Evolutionary conservation across 1,139 yeast genomes (phyloP), one percentile per base, ranked within the genome.

Genomic region (Magnusiomyces ingens): DNA sequence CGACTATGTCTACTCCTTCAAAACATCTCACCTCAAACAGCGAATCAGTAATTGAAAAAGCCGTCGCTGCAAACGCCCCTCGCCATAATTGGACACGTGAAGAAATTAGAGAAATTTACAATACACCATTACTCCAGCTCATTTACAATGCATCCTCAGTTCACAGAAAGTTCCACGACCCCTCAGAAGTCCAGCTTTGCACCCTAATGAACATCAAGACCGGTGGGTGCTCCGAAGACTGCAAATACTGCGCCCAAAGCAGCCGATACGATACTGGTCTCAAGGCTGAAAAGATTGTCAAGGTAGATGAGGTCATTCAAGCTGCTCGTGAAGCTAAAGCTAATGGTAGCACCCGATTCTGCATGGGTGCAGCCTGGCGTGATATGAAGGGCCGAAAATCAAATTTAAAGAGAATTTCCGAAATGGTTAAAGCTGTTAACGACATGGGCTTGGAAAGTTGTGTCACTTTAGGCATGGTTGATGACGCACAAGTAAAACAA

Each of bases 291-390:
- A 81, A 81, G 63, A 70, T 85, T 69, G 75, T 84, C 21, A 71
- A 74, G 26, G 66, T 84, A 13, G 90, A 84, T 2, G 75, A 75
- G 29, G 93, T 86, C 1, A 70, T 83, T 64, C 75, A 71, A 50
- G 84, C 81, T 46, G 94, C 94, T 0, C 70, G 69, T 49, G 76
- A 75, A 52, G 93, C 94, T 4, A 82, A 84, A 62, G 71, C 64
- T 4, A 84, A 84, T 59, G 93, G 93, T 0, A 79, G 85, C 0
- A 85, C 94, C 0, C 73, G 95, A 57, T 85, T 85, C 64, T 85
- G 95, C 65, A 81, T 85, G 84, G 95, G 94, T 46, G 89, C 93
- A 12, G 95, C 94, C 1, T 86, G 93, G 93, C 76, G 95, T 65
- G 93, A 85, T 58, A 85, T 86, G 94, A 73, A 75, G 48, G 94